Percentiles rank a stretch among this genome's conserved stretches.
phyloP scores from a whole-genome alignment of 192 early-diverging fungal genomes.

The Diversispora epigaea region DNA sequence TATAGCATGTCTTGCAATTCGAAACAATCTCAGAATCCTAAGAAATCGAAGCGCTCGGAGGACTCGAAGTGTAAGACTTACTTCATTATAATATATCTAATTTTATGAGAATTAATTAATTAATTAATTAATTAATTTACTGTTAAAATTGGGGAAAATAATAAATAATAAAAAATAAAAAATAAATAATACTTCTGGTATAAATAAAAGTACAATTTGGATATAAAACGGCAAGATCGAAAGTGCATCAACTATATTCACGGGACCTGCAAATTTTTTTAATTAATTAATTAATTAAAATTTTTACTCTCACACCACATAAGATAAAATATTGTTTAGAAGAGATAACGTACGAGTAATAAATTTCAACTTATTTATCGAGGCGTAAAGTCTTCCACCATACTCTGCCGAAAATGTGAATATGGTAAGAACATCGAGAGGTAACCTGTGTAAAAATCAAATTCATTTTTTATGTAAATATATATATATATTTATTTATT shows the following conservation, averaged over 20 bases:
- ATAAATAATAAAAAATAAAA: no score
- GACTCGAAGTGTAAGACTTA: background rate
- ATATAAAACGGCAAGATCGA: constrained; percentile 17
- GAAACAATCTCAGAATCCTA: background rate
- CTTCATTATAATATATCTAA: background rate
- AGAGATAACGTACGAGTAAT: constrained; percentile 7
- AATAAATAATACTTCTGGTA: background rate
- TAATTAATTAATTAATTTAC: background rate
- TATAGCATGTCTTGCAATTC: background rate
- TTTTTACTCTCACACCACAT: background rate
- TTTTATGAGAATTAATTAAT: background rate
- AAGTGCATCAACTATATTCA: constrained; percentile 6
- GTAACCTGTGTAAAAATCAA: background rate
- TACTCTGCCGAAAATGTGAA: constrained; percentile 24
- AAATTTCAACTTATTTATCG: constrained; percentile 1
- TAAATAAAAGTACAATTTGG: background rate
- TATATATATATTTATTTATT: background rate
- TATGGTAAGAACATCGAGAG: background rate
- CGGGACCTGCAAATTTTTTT: background rate
- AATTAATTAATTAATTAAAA: background rate
- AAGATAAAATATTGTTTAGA: background rate
- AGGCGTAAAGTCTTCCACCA: constrained; percentile 19
- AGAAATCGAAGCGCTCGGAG: background rate
- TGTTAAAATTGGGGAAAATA: no score
- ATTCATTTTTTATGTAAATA: background rate